These are phyloP conservation scores for Suillus spraguei DNA, from an alignment of 768 basidiomycete species.

Conservation along the genomic window DNA sequence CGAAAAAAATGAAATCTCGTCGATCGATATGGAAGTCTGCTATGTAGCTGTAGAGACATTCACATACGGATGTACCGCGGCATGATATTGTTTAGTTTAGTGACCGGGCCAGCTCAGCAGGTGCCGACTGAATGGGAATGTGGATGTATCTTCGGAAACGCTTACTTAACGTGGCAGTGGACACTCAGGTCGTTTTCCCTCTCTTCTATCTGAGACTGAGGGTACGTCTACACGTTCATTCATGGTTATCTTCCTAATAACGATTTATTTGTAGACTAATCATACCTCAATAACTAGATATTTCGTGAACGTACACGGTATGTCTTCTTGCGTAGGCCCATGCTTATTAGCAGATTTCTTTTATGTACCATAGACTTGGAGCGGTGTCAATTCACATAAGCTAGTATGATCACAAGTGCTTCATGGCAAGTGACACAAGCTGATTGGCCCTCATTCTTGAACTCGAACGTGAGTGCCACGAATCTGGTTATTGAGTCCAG, in stretches of 20 bases:
- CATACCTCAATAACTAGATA: too few relatives aligned
- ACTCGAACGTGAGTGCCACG: neutral
- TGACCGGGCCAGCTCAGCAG: neutral
- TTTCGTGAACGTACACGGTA: neutral
- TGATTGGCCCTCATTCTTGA: neutral
- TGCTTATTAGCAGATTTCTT: neutral
- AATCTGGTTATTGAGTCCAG: neutral
- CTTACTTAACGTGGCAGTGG: too few relatives aligned
- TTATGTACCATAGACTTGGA: neutral
- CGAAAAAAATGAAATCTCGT: too few relatives aligned
- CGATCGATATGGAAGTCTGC: too few relatives aligned
- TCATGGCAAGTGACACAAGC: neutral
- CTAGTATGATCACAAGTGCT: neutral
- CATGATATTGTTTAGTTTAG: neutral
- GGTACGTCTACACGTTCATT: too few relatives aligned
- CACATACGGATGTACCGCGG: neutral
- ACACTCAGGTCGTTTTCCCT: too few relatives aligned
- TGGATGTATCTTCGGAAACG: neutral
- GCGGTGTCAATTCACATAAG: neutral
- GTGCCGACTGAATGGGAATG: neutral
- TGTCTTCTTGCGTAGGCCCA: neutral
- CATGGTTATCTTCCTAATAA: too few relatives aligned
- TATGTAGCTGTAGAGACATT: too few relatives aligned
- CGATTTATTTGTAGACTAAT: too few relatives aligned
- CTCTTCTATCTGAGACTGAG: too few relatives aligned